These are phyloP conservation scores for Microthyrium microscopicum DNA, from an alignment of 2,329 filamentous ascomycete species.

Conservation along the genomic window DNA sequence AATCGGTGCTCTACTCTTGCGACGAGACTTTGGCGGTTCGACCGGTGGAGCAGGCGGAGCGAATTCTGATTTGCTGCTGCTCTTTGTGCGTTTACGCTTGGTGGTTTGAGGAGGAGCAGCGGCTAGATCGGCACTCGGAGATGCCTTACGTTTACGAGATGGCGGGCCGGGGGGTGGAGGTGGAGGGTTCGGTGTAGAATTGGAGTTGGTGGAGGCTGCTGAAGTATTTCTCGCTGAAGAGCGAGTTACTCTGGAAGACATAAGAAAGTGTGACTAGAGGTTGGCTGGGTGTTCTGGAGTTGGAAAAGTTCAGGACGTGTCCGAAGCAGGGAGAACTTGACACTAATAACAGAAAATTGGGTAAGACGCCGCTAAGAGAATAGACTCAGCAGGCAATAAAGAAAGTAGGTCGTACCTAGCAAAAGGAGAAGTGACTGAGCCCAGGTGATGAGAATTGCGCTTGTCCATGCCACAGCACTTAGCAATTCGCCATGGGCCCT, in stretches of 20 bases:
- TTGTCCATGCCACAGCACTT: too few species aligned
- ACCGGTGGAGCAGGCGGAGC: conserved; percentile 16
- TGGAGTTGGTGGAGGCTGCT: conserved; percentile 37
- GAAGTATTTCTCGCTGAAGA: conserved; percentile 85
- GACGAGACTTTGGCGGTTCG: conserved; percentile 26
- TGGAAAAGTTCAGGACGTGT: too few species aligned
- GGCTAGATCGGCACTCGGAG: conserved; percentile 22
- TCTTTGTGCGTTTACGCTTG: conserved; percentile 15
- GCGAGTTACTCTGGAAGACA: conserved; percentile 93
- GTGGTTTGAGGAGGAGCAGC: conserved; percentile 20
- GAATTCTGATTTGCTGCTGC: not conserved
- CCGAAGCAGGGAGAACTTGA: too few species aligned
- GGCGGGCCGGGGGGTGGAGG: conserved; percentile 28
- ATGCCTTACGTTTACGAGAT: conserved; percentile 62
- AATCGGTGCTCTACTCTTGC: conserved; percentile 43
- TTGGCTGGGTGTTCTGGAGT: too few species aligned
- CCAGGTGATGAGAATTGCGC: too few species aligned
- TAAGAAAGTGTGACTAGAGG: conserved; percentile 63
- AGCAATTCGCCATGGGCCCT: too few species aligned
- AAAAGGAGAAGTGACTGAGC: too few species aligned
- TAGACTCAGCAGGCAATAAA: too few species aligned
- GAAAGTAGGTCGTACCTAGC: too few species aligned
- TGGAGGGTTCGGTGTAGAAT: conserved; percentile 15
- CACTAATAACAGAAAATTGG: too few species aligned
- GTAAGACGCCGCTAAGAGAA: too few species aligned